Conservation (phyloP, 1,139 yeast genomes). For the Lodderomyces margitis region DNA sequence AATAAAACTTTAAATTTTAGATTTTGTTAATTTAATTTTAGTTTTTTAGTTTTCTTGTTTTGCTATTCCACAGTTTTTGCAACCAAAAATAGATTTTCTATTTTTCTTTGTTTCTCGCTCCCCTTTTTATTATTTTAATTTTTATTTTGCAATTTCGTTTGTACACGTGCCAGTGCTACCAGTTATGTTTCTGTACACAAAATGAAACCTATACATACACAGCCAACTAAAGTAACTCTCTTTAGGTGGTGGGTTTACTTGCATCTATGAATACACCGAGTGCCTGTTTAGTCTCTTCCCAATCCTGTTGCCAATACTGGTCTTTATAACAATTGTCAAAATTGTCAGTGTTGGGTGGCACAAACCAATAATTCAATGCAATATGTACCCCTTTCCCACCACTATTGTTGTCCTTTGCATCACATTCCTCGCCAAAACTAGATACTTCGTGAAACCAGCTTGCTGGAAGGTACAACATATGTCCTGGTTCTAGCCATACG, state of each 20-base stretch:
- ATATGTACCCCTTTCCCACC: conserved; percentile 54
- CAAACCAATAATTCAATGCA: conserved; percentile 73
- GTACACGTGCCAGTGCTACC: not conserved
- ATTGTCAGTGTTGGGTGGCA: conserved; percentile 51
- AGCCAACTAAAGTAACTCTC: not conserved
- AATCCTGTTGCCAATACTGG: conserved; percentile 52
- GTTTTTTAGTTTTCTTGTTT: not conserved
- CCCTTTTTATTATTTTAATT: not conserved
- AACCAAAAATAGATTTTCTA: not conserved
- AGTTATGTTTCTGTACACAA: too few relatives aligned
- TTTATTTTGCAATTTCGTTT: not conserved
- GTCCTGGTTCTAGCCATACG: conserved; percentile 55
- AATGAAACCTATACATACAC: too few relatives aligned
- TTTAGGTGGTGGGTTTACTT: too few relatives aligned
- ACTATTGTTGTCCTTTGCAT: conserved; percentile 13
- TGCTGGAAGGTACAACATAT: conserved; percentile 67
- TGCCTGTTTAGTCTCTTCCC: conserved; percentile 21
- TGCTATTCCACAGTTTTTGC: conserved; percentile 1
- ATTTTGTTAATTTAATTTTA: not conserved
- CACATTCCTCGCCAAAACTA: conserved; percentile 50
- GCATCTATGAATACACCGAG: conserved; percentile 6
- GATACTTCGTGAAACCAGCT: conserved; percentile 86
- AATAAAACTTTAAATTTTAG: too few relatives aligned
- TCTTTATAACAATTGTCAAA: conserved; percentile 40
- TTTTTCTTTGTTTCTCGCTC: not conserved